phyloP scores from a whole-genome alignment of 2,329 filamentous ascomycete species.

The Nemania sp. region DNA sequence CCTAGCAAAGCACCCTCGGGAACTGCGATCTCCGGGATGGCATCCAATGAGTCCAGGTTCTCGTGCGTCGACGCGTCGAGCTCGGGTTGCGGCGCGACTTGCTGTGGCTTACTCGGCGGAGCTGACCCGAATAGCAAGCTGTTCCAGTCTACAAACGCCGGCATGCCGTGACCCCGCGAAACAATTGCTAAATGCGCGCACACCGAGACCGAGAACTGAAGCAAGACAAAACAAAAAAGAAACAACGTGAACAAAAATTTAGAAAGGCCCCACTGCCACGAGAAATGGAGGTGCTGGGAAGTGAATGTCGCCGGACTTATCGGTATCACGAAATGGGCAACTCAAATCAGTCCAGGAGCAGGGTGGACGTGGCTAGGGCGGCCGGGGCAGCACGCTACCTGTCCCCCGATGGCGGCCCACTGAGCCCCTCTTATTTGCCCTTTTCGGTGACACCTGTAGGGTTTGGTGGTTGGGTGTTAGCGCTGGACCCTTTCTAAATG shows the following conservation, averaged over 20 bases:
- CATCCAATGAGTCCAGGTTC: constrained; percentile 4
- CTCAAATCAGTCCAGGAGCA: constrained; percentile 2
- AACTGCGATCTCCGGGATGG: background rate
- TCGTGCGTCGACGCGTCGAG: constrained; percentile 17
- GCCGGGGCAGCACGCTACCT: background rate
- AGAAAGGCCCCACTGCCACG: constrained; percentile 22
- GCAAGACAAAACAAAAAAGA: constrained; percentile 17
- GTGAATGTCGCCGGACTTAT: constrained; percentile 23
- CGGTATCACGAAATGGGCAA: constrained; percentile 22
- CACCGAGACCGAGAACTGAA: constrained; percentile 9
- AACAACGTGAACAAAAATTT: constrained; percentile 17
- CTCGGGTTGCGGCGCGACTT: constrained; percentile 14
- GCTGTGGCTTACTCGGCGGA: constrained; percentile 10
- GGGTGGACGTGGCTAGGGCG: constrained; percentile 16
- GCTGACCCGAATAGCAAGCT: constrained; percentile 26
- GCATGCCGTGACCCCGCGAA: constrained; percentile 25
- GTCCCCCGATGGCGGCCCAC: background rate
- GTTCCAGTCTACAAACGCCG: constrained; percentile 31
- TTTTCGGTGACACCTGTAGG: constrained; percentile 1
- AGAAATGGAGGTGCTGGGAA: constrained; percentile 10
- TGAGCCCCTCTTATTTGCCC: background rate
- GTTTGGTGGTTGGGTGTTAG: too few relatives aligned
- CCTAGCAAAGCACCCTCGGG: constrained; percentile 1
- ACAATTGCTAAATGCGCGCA: constrained; percentile 14
- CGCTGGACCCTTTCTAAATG: background rate